These are phyloP conservation scores for Mycena albidolilacea DNA, from an alignment of 768 basidiomycete species.

Conservation along the genomic window DNA sequence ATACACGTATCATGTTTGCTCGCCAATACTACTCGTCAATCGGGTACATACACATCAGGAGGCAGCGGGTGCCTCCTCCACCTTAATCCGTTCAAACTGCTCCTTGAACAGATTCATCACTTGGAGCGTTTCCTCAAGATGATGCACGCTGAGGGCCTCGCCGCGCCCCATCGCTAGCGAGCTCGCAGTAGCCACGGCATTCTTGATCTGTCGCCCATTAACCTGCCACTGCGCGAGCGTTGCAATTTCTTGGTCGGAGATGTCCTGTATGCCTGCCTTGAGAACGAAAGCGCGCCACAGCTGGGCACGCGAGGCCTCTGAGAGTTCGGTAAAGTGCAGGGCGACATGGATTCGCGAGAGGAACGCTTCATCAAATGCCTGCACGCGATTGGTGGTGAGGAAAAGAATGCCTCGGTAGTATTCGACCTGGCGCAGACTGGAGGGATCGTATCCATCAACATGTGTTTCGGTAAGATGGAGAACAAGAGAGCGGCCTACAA, in stretches of 20 bases:
- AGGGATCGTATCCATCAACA: no score
- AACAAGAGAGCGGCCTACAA: constrained; percentile 55
- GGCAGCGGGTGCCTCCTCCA: not conserved
- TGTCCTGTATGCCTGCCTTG: no score
- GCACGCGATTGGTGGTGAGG: constrained; percentile 70
- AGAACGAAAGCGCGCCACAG: constrained; percentile 75
- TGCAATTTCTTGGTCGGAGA: constrained; percentile 50
- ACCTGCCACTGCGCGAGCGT: constrained; percentile 65
- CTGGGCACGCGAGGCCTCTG: constrained; percentile 64
- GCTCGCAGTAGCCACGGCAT: constrained; percentile 75
- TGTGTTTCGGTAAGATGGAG: not conserved
- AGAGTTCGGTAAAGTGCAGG: constrained; percentile 74
- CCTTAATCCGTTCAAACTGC: constrained; percentile 53
- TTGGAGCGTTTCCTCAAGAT: constrained; percentile 71
- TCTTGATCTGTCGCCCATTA: constrained; percentile 81
- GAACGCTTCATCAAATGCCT: constrained; percentile 78
- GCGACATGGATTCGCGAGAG: constrained; percentile 78
- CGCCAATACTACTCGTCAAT: no score
- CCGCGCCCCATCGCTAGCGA: constrained; percentile 68
- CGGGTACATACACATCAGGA: no score
- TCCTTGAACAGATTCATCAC: constrained; percentile 73
- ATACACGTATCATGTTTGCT: no score
- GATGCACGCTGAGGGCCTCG: constrained; percentile 61
- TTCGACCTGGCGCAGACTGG: constrained; percentile 66
- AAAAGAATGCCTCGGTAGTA: constrained; percentile 72